Evolutionary conservation across 1,139 yeast genomes (phyloP).

Genomic region (Diutina ranongensis): DNA sequence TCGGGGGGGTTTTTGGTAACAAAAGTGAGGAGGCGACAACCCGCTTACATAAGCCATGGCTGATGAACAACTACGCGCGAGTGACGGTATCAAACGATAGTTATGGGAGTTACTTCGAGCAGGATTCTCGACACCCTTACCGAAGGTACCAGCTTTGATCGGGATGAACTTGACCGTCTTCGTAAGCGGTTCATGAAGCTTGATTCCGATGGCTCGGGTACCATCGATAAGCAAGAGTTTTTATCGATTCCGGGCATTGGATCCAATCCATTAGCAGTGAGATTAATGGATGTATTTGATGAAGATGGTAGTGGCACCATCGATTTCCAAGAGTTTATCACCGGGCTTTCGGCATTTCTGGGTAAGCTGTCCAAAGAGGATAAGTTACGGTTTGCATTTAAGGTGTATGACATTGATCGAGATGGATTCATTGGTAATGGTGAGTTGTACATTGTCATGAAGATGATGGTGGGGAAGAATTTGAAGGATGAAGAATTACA

Average conservation of each 20-base stretch:
- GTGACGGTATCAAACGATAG: no score
- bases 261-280: conserved; percentile 76
- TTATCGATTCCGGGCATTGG: conserved; percentile 88
- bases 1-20: no score
- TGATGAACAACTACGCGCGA: no score
- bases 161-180: conserved; percentile 84
- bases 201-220: conserved; percentile 87
- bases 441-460: conserved; percentile 81
- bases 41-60: no score
- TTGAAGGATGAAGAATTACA: conserved; percentile 81
- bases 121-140: conserved; percentile 54
- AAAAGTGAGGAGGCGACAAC: no score
- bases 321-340: conserved; percentile 90
- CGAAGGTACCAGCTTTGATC: conserved; percentile 74
- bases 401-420: conserved; percentile 88
- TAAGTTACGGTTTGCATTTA: conserved; percentile 81
- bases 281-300: conserved; percentile 92
- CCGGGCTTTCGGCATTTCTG: conserved; percentile 83
- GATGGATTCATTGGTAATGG: conserved; percentile 96
- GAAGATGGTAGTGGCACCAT: conserved; percentile 88
- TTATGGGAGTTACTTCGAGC: conserved; percentile 62
- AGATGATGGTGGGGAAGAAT: conserved; percentile 95
- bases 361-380: conserved; percentile 80
- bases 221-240: conserved; percentile 84
- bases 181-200: conserved; percentile 90